phyloP scores from a whole-genome alignment of 192 early-diverging fungal species.

The Powellomyces hirtus region DNA sequence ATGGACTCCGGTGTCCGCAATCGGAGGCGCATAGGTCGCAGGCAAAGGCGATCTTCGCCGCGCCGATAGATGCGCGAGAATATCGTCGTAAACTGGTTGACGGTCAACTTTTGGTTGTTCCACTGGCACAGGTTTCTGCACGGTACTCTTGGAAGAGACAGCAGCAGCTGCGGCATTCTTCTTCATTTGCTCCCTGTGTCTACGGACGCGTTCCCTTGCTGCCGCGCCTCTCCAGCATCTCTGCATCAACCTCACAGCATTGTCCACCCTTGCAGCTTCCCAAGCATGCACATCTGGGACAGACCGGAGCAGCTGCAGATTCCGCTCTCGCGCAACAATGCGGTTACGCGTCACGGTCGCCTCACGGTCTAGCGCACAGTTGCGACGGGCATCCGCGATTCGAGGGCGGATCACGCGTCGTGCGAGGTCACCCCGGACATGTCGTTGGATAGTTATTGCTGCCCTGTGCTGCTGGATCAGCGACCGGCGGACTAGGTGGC shows the following conservation, averaged over 20 bases:
- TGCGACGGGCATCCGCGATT: background rate
- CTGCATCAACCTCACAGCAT: background rate
- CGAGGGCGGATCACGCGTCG: background rate
- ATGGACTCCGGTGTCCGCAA: too few species aligned
- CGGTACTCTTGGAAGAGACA: too few species aligned
- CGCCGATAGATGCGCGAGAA: background rate
- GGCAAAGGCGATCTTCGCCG: background rate
- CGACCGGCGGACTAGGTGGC: background rate
- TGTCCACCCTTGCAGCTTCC: background rate
- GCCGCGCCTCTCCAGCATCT: slow-evolving; percentile 3
- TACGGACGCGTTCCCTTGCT: background rate
- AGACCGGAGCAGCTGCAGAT: background rate
- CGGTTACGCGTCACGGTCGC: background rate
- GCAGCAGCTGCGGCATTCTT: background rate
- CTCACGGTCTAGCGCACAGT: background rate
- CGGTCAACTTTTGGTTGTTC: background rate
- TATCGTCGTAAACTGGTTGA: background rate
- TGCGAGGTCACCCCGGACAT: background rate
- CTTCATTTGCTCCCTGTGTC: background rate
- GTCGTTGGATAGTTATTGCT: background rate
- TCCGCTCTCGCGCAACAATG: background rate
- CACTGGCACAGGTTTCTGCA: background rate
- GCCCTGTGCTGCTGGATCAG: background rate
- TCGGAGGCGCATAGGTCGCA: background rate
- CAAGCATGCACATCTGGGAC: background rate